Percentiles rank a stretch among this genome's conserved stretches.
Conservation (phyloP, 495 filamentous ascomycete genomes). For the Margaritispora aquatica region DNA sequence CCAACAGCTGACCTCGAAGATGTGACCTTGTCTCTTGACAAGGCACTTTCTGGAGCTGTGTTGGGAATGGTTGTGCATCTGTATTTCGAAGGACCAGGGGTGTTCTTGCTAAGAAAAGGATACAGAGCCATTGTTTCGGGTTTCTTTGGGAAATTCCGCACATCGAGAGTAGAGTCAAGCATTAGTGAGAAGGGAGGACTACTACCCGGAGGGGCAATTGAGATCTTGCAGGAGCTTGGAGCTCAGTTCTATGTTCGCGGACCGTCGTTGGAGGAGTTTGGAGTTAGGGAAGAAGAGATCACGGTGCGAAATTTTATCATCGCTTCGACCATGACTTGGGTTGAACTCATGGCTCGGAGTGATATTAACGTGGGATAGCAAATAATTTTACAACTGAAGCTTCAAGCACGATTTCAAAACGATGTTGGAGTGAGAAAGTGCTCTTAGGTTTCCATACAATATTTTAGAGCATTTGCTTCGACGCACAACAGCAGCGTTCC, state of each 20-base stretch:
- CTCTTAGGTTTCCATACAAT: no score
- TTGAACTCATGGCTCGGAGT: constrained; percentile 4
- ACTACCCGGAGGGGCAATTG: background rate
- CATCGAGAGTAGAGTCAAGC: background rate
- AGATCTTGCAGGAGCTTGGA: constrained; percentile 6
- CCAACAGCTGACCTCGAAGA: constrained; percentile 3
- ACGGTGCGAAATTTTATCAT: background rate
- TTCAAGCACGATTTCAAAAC: no score
- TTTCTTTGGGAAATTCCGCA: background rate
- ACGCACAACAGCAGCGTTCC: no score
- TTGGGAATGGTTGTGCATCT: constrained; percentile 7
- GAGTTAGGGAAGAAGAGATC: constrained; percentile 5
- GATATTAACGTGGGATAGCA: background rate
- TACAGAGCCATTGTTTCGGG: background rate
- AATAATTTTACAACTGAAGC: background rate
- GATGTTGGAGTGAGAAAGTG: no score
- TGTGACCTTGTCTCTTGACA: background rate
- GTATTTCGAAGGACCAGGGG: background rate
- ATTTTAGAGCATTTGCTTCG: no score
- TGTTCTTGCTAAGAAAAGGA: background rate
- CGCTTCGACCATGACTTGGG: constrained; percentile 2
- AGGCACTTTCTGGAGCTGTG: background rate
- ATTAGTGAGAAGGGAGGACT: constrained; percentile 5
- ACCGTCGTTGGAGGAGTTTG: background rate
- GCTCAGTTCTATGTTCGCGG: constrained; percentile 3